Base-by-base conservation (phyloP, 2,329 filamentous ascomycete genomes). In the Ophiostoma quercus region DNA sequence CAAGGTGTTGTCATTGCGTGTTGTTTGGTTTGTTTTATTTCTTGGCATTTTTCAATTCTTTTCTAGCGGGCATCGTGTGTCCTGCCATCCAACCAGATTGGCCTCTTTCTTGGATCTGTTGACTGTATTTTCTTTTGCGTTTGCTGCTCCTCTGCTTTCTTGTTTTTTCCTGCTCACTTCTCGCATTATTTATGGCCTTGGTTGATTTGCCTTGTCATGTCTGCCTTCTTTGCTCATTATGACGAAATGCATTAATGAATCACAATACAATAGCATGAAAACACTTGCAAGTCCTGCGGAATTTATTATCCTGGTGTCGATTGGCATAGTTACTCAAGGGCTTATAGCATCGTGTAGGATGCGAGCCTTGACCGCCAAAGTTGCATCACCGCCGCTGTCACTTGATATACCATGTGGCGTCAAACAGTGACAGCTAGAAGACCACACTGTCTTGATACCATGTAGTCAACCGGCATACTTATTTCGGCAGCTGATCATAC, bases 171-270 rank as follows among this genome's bases (percentile, higher is more conserved):
- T 66, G 16, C 16, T 32, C 37, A 43, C 25, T 51, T 16, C 47
- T 71, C 41, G 60, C 22, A 4, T 60, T 63, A 16, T 68, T 34
- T 63, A 34, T 29, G 63, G 32, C 41, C 16, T 51, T 57, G 51
- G 12, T 65, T 47, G 22, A 29, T 68, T 67, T 60, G 7, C 12
- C 25, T 19, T 25, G 19, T 29, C 14, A 43, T 63, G 51, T 25
- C 32, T 43, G 32, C n/a, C 22, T 43, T 25, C 11, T 25, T 60
- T 67, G 12, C 32, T 39, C 19, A 14, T 67, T 43, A 70, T 51
- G 69, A 70, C 41, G 67, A 66, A 51, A 70, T 62, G 67, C 62
- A 57, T 11, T 60, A 51, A 68, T 62, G 69, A 70, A 60, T 12
- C 54, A 47, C 63, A 54, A 65, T 41, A 51, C 34, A 65, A 41